Conservation (phyloP, 176 grass and related monocot species). For the Musa troglodytarum region DNA sequence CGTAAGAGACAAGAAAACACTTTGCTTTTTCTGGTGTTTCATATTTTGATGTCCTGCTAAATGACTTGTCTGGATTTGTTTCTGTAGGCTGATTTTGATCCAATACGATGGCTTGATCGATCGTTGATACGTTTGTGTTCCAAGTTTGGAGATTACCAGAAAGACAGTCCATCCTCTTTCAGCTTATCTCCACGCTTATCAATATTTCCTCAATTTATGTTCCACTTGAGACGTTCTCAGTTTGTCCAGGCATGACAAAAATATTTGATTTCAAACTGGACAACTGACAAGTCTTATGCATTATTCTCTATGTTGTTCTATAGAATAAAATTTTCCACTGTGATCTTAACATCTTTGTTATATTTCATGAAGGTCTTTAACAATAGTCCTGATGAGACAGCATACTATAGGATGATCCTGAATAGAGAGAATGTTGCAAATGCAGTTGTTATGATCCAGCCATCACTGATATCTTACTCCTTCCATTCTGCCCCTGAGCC, state of each 20-base stretch:
- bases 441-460: slow-evolving; percentile 20
- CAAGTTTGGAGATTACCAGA: slow-evolving; percentile 95
- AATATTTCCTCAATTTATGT: slow-evolving; percentile 88
- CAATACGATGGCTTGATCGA: slow-evolving; percentile 88
- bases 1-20: background rate
- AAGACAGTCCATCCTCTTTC: slow-evolving; percentile 72
- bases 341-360: background rate
- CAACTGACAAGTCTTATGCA: background rate
- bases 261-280: background rate
- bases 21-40: slow-evolving; percentile 2
- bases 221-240: slow-evolving; percentile 87
- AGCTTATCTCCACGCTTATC: slow-evolving; percentile 83
- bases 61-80: slow-evolving; percentile 21
- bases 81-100: slow-evolving; percentile 82
- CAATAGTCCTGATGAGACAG: slow-evolving; percentile 19
- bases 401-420: slow-evolving; percentile 18
- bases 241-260: slow-evolving; percentile 66
- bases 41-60: slow-evolving; percentile 24
- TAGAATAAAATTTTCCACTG: background rate
- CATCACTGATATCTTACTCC: slow-evolving; percentile 19
- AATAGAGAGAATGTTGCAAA: slow-evolving; percentile 16
- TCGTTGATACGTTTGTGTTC: slow-evolving; percentile 74
- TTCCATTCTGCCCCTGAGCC: slow-evolving; percentile 7
- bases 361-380: slow-evolving; percentile 13
- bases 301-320: slow-evolving; percentile 10